Base-by-base conservation (phyloP, 352 stramenopile genomes). In the Globisporangium uncinulatum region DNA sequence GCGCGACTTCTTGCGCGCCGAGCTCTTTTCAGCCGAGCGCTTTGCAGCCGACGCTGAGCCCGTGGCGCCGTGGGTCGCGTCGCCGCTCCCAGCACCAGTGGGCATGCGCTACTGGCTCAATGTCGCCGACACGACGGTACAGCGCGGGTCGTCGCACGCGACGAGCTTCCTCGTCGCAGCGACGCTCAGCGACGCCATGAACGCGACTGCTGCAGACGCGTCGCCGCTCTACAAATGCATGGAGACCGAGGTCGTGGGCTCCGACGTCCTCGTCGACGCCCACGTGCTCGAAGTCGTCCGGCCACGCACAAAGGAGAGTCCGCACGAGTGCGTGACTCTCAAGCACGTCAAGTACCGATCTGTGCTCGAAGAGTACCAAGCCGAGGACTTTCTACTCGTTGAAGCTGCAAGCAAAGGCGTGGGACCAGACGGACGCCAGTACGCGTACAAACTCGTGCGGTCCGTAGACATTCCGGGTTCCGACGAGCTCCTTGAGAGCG, bases 341-440 rank as follows among this genome's bases (percentile, higher is more conserved):
- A 93, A 93, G 65, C 79, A 89, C 57, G 75, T 87, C 65, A 87
- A 83, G 53, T 87, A 89, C 65, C 71, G 66, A 10, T 86, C 75
- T 19, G 67, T 86, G 19, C 59, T 86, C 19, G 72, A 83, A 56
- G 77, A 77, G 15, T 65, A 64, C 34, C 67, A 79, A 20, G 74
- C 71, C 19, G 79, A 89, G 51, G 79, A 89, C 48, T 86, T 86
- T 34, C 53, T 89, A 10, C 57, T 89, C 31, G 67, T 87, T 41
- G 79, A 89, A 56, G 80, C 79, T 1, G 64, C 65, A 4, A 75
- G 79, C 34, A 69, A 71, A 5, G 76, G 74, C 9, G 67, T 79
- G 3, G 66, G 85, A 51, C 73, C 75, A 0, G 59, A 70, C 14
- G 57, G 69, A 67, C 7, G 51, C 53, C 62, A 72, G 20, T 87